These are phyloP conservation scores for Polytolypa hystricis DNA, from an alignment of 2,329 filamentous ascomycete species.

Conservation along the genomic window DNA sequence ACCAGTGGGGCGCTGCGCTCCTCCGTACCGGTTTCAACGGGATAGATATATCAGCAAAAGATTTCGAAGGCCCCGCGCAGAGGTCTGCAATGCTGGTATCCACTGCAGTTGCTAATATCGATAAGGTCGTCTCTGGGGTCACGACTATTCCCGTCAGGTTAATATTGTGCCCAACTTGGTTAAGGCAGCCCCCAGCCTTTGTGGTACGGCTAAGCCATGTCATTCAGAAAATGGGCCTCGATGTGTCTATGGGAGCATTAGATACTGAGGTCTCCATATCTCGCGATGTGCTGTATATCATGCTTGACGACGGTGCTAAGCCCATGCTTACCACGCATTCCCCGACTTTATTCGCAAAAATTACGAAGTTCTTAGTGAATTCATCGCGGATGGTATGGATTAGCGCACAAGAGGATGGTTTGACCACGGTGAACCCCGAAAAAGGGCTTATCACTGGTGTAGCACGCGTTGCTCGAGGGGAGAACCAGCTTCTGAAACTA, in stretches of 20 bases:
- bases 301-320: not conserved
- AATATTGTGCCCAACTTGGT: too few species aligned
- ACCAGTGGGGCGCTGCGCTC: constrained; percentile 4
- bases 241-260: not conserved
- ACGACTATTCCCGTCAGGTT: not conserved
- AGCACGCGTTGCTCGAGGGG: constrained; percentile 5
- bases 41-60: constrained; percentile 11
- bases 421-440: not conserved
- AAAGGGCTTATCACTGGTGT: constrained; percentile 5
- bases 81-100: constrained; percentile 11
- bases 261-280: not conserved
- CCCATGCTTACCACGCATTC: not conserved
- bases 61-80: constrained; percentile 8
- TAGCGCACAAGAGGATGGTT: not conserved
- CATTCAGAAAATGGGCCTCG: not conserved
- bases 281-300: not conserved
- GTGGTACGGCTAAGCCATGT: not conserved
- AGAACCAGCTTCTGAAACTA: constrained; percentile 2
- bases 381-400: constrained; percentile 2
- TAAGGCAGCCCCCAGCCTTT: not conserved
- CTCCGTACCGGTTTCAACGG: constrained; percentile 12
- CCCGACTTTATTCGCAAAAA: not conserved
- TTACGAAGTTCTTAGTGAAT: constrained; percentile 4
- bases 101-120: constrained; percentile 5
- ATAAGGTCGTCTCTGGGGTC: not conserved